phyloP scores from a whole-genome alignment of 2,329 filamentous ascomycete species.

The Calonectria hongkongensis region DNA sequence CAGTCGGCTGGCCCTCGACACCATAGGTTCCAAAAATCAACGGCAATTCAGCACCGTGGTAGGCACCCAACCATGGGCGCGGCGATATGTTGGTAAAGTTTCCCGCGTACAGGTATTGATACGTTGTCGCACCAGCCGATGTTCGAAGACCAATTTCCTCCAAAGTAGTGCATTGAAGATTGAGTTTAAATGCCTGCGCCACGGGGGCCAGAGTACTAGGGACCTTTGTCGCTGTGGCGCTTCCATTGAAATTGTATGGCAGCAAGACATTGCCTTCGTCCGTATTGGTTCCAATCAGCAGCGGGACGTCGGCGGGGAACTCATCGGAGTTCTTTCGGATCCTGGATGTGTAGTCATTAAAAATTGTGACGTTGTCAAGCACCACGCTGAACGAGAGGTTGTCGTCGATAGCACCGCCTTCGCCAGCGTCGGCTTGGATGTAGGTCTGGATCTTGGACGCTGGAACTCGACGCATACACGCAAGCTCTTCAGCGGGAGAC shows the following conservation, averaged over 20 bases:
- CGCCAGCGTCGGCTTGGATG: constrained; percentile 39
- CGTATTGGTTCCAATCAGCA: constrained; percentile 46
- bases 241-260: constrained; percentile 41
- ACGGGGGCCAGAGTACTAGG: constrained; percentile 31
- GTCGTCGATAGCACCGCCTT: constrained; percentile 46
- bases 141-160: constrained; percentile 38
- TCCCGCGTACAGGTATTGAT: constrained; percentile 46
- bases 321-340: not conserved
- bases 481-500: constrained; percentile 18
- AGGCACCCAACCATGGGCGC: constrained; percentile 45
- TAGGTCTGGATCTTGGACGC: constrained; percentile 39
- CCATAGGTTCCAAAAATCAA: constrained; percentile 43
- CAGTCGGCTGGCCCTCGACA: constrained; percentile 31
- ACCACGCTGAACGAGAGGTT: constrained; percentile 35
- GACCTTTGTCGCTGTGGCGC: constrained; percentile 41
- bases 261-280: constrained; percentile 45
- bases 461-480: constrained; percentile 39
- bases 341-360: constrained; percentile 38
- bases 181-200: constrained; percentile 36
- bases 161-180: constrained; percentile 44
- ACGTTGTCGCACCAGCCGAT: constrained; percentile 40
- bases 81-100: constrained; percentile 50
- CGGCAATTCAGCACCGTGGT: constrained; percentile 46
- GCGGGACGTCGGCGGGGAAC: constrained; percentile 24
- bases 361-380: constrained; percentile 41